These are phyloP conservation scores for Didymella pomorum DNA, from an alignment of 2,329 filamentous ascomycete species.

Conservation along the genomic window DNA sequence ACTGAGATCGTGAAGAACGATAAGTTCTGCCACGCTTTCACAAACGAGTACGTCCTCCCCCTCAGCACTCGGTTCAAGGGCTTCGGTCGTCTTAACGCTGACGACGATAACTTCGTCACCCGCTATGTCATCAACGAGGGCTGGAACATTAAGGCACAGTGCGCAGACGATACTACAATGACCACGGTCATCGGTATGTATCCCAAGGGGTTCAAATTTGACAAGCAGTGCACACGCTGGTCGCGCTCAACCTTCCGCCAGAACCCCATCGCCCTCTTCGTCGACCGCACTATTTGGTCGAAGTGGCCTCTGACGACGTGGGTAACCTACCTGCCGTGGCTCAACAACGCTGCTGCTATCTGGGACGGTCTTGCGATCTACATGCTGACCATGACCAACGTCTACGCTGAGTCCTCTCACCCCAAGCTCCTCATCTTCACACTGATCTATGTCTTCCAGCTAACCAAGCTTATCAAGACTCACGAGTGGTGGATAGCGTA, in stretches of 20 bases:
- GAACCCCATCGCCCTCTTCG: conserved; percentile 32
- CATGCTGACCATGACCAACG: conserved; percentile 15
- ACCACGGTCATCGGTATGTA: conserved; percentile 55
- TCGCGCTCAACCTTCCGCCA: conserved; percentile 36
- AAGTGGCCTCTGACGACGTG: conserved; percentile 34
- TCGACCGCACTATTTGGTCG: conserved; percentile 35
- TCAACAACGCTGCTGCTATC: conserved; percentile 35
- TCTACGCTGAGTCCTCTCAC: conserved; percentile 18
- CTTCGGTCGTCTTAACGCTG: conserved; percentile 34
- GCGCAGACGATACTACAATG: conserved; percentile 57
- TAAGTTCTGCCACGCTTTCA: conserved; percentile 31
- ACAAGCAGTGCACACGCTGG: conserved; percentile 38
- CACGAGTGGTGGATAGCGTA: conserved; percentile 31
- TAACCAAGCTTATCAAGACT: conserved; percentile 36
- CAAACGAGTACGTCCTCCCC: conserved; percentile 30
- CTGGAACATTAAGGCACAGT: conserved; percentile 63
- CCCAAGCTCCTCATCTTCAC: background rate
- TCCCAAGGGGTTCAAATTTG: conserved; percentile 24
- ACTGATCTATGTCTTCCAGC: conserved; percentile 25
- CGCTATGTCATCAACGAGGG: conserved; percentile 58
- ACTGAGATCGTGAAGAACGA: conserved; percentile 32
- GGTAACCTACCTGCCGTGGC: conserved; percentile 37
- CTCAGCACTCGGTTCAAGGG: conserved; percentile 14
- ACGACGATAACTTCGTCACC: conserved; percentile 59
- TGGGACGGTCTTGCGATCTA: conserved; percentile 31